A percentile compares a stretch with the other conserved stretches of the same genome.
These are phyloP conservation scores for Exserohilum turcica DNA, from an alignment of 2,329 filamentous ascomycete genomes.

Conservation along the genomic window DNA sequence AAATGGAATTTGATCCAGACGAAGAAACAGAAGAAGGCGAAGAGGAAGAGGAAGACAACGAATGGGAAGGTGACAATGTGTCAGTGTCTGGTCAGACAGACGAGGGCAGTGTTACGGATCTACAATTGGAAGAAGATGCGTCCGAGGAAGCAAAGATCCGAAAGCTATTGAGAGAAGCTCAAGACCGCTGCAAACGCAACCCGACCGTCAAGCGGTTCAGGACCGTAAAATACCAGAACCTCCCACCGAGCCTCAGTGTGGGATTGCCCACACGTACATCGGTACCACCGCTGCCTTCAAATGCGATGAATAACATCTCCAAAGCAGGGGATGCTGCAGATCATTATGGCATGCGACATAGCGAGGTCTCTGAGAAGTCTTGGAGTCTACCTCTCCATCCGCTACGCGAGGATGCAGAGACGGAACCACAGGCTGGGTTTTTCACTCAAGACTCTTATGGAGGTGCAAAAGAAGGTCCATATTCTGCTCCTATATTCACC, in stretches of 20 bases:
- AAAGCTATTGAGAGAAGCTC: constrained; percentile 27
- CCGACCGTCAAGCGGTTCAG: constrained; percentile 26
- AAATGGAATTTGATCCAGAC: not conserved
- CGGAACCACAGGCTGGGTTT: not conserved
- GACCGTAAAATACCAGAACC: constrained; percentile 17
- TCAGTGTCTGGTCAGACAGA: constrained; percentile 16
- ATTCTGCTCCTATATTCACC: no score
- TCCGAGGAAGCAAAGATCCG: constrained; percentile 26
- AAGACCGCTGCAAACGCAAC: constrained; percentile 28
- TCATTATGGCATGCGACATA: not conserved
- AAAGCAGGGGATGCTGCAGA: not conserved
- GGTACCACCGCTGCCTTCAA: not conserved
- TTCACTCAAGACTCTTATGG: not conserved
- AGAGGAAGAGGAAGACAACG: constrained; percentile 13
- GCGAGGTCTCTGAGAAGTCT: not conserved
- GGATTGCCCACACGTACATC: not conserved
- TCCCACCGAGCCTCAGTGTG: constrained; percentile 7
- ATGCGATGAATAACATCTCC: not conserved
- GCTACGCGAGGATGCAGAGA: not conserved
- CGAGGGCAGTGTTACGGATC: constrained; percentile 26
- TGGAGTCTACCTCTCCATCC: not conserved
- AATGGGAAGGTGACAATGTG: constrained; percentile 22
- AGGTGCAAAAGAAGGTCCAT: not conserved
- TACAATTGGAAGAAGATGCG: constrained; percentile 23
- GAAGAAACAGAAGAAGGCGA: not conserved